Percentiles rank a stretch among this genome's conserved stretches.
These are phyloP conservation scores for Hypomyces perniciosus DNA, from an alignment of 2,329 filamentous ascomycete genomes.

Conservation along the genomic window DNA sequence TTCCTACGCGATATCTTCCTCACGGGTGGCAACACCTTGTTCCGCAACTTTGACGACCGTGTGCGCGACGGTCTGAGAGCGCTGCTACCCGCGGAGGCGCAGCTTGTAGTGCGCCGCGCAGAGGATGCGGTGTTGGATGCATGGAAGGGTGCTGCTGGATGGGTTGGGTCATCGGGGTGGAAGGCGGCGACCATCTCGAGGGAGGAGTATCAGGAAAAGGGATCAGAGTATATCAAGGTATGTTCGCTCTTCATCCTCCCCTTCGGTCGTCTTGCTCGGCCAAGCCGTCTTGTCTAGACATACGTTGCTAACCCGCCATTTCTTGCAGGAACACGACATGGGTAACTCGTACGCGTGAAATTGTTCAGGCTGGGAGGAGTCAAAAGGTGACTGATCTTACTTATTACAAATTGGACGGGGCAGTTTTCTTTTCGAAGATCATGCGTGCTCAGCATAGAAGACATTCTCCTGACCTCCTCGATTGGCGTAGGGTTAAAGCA, in stretches of 20 bases:
- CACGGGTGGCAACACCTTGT: conserved; percentile 87
- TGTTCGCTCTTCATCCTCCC: conserved; percentile 18
- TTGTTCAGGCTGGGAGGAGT: not conserved
- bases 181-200: conserved; percentile 63
- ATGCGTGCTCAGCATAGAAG: too few species aligned
- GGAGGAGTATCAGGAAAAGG: conserved; percentile 88
- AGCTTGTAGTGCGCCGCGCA: conserved; percentile 67
- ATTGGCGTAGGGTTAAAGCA: too few species aligned
- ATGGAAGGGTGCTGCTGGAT: conserved; percentile 87
- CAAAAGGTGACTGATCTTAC: not conserved
- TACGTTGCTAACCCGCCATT: conserved; percentile 1
- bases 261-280: conserved; percentile 3
- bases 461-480: too few species aligned
- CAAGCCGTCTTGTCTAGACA: not conserved
- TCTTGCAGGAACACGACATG: conserved; percentile 55
- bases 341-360: conserved; percentile 52
- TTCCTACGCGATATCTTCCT: conserved; percentile 85
- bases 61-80: conserved; percentile 66
- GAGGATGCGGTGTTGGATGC: conserved; percentile 75
- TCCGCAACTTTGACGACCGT: conserved; percentile 79
- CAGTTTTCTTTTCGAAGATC: not conserved
- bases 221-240: conserved; percentile 87
- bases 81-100: conserved; percentile 62
- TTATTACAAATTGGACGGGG: not conserved
- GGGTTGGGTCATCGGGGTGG: conserved; percentile 61